Conservation (phyloP, 2,329 filamentous ascomycete genomes). For the Ophiostoma novo-ulmi region DNA sequence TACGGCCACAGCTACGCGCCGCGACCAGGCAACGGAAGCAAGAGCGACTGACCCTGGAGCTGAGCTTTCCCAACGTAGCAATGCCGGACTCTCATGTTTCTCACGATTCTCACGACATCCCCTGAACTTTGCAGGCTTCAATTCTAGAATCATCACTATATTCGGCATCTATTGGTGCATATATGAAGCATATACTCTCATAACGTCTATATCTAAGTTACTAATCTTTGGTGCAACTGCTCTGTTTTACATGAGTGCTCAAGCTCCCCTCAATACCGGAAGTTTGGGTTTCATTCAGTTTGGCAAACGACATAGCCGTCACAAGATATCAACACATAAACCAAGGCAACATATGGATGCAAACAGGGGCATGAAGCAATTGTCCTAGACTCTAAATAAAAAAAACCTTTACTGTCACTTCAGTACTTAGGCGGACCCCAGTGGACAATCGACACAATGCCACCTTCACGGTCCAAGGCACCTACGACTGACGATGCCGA, state of each 20-base stretch:
- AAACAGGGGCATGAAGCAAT: neutral
- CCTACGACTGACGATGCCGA: constrained; percentile 25
- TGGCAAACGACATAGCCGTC: neutral
- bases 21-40: constrained; percentile 21
- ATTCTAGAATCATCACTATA: neutral
- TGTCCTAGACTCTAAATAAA: neutral
- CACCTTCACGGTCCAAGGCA: constrained; percentile 23
- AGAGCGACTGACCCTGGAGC: constrained; percentile 6
- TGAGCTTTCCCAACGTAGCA: neutral
- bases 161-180: neutral
- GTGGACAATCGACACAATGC: constrained; percentile 18
- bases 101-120: neutral
- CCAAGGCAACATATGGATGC: neutral
- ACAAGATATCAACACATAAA: neutral
- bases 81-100: neutral
- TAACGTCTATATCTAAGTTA: neutral
- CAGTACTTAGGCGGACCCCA: neutral
- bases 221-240: neutral
- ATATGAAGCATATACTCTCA: neutral
- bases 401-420: neutral
- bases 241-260: neutral
- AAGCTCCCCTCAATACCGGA: neutral
- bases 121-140: neutral
- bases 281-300: neutral
- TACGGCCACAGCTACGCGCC: constrained; percentile 1